phyloP scores from a whole-genome alignment of 768 basidiomycete genomes.

The Arthromyces matolae region DNA sequence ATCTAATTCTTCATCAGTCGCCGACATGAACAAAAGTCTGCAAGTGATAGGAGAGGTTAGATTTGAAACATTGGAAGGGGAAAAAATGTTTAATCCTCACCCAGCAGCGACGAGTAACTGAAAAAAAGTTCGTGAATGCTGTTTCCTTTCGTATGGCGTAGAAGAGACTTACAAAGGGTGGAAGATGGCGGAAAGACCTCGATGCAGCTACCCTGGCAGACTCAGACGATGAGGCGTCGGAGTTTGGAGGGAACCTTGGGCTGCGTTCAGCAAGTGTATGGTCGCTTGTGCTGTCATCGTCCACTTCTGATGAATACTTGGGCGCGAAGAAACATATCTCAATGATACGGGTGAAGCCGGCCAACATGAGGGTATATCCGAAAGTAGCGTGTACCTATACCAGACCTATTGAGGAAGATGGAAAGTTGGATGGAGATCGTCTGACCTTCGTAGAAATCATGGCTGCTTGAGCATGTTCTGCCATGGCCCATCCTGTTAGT shows the following conservation, averaged over 20 bases:
- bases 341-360: conserved; percentile 73
- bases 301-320: conserved; percentile 25
- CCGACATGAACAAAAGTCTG: conserved; percentile 86
- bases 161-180: conserved; percentile 73
- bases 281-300: conserved; percentile 61
- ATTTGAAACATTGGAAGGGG: neutral
- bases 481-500: conserved; percentile 93
- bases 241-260: conserved; percentile 10
- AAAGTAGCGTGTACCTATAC: conserved; percentile 78
- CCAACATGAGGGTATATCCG: conserved; percentile 82
- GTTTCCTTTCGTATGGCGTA: neutral
- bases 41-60: neutral
- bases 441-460: conserved; percentile 78
- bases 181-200: conserved; percentile 77
- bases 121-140: conserved; percentile 8
- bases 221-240: conserved; percentile 13
- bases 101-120: conserved; percentile 73
- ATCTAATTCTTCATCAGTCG: conserved; percentile 85
- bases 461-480: conserved; percentile 80
- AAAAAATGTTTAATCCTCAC: conserved; percentile 45
- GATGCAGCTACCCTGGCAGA: conserved; percentile 36
- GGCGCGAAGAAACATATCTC: conserved; percentile 79
- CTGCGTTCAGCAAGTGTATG: conserved; percentile 54
- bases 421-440: neutral
- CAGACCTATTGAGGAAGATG: neutral